Evolutionary conservation across 2,329 filamentous ascomycete species (phyloP).

Genomic region (Beauveria varroae): DNA sequence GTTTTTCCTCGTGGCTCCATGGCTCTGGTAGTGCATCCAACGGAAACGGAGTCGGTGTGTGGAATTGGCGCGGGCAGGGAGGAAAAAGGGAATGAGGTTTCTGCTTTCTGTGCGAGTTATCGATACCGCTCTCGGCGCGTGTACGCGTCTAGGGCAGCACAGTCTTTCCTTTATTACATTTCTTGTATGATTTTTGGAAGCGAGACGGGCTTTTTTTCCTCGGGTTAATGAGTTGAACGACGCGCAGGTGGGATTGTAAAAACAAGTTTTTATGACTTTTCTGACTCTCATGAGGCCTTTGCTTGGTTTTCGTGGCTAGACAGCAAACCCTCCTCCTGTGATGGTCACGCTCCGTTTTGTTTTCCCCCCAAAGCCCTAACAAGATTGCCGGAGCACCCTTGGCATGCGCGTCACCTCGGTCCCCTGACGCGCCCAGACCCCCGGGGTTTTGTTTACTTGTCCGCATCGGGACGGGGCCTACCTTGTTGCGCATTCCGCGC

Average conservation of each 20-base stretch:
- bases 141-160: background rate
- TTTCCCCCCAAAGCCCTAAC: background rate
- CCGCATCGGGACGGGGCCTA: conserved; percentile 1
- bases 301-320: background rate
- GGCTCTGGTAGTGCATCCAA: background rate
- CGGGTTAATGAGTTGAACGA: background rate
- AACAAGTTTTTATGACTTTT: background rate
- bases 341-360: background rate
- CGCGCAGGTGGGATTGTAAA: conserved; percentile 1
- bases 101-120: background rate
- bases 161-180: background rate
- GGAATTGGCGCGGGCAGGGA: conserved; percentile 1
- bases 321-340: background rate
- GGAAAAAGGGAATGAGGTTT: background rate
- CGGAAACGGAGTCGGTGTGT: conserved; percentile 1
- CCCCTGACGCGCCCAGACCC: background rate
- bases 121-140: conserved; percentile 1
- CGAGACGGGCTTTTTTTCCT: background rate
- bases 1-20: background rate
- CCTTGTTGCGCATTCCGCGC: background rate
- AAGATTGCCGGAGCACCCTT: background rate
- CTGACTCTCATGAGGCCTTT: background rate
- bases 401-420: background rate
- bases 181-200: background rate
- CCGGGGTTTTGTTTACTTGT: conserved; percentile 3